phyloP scores from a whole-genome alignment of 441 rosid genomes.

The Corymbia citriodora region DNA sequence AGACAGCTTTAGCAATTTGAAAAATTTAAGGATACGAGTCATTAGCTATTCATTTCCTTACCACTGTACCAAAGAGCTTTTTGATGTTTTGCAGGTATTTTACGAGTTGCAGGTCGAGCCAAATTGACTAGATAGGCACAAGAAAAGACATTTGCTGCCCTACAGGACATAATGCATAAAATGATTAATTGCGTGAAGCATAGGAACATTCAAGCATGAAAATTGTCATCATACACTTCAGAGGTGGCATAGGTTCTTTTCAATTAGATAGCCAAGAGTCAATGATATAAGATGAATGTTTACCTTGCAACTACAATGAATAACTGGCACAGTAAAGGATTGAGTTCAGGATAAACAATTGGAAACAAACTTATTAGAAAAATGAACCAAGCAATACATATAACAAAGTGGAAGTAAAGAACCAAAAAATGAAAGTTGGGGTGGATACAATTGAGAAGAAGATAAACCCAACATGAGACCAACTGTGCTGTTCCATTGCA shows the following conservation, averaged over 20 bases:
- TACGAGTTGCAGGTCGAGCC: constrained; percentile 70
- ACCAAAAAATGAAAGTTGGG: background rate
- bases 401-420: background rate
- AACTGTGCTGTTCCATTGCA: constrained; percentile 98
- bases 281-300: background rate
- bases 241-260: background rate
- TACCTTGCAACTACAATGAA: constrained; percentile 92
- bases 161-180: constrained; percentile 25
- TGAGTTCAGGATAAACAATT: constrained; percentile 42
- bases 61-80: constrained; percentile 99
- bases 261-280: background rate
- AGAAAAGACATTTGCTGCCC: constrained; percentile 94
- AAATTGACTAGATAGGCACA: constrained; percentile 90
- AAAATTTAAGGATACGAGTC: background rate
- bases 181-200: constrained; percentile 13
- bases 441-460: constrained; percentile 98
- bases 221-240: background rate
- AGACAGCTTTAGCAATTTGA: background rate
- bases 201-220: background rate
- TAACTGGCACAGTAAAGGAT: constrained; percentile 38
- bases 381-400: background rate
- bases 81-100: constrained; percentile 86
- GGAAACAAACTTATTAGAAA: background rate
- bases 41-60: constrained; percentile 32
- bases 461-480: constrained; percentile 97